Percentiles rank a stretch among this genome's conserved stretches.
These are phyloP conservation scores for Babesia ovis DNA, from an alignment of 169 alveolate species.

Conservation along the genomic window DNA sequence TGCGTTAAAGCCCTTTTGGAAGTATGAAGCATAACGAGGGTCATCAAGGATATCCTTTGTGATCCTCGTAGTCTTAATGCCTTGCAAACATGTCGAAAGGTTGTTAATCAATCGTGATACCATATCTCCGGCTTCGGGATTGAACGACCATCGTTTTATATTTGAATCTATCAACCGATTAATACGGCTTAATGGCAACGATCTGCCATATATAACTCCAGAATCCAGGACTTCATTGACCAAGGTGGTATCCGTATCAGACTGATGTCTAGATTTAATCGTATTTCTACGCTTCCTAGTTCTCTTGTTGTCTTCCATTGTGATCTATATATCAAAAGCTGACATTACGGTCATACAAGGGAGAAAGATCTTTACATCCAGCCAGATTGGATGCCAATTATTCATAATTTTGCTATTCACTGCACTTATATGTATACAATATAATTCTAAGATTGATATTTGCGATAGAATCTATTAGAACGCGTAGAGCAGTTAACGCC, in stretches of 20 bases:
- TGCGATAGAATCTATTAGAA: too few species aligned
- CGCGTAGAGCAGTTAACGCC: too few species aligned
- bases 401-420: too few species aligned
- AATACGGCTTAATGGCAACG: slow-evolving; percentile 25
- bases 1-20: slow-evolving; percentile 8
- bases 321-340: too few species aligned
- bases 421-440: too few species aligned
- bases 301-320: slow-evolving; percentile 10
- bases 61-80: not conserved
- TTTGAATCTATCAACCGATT: slow-evolving; percentile 1
- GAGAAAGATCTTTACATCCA: too few species aligned
- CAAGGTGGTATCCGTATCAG: not conserved
- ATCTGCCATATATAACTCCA: slow-evolving; percentile 23
- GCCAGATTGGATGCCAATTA: too few species aligned
- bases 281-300: slow-evolving; percentile 5
- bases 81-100: not conserved
- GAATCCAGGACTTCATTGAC: slow-evolving; percentile 3
- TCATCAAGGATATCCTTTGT: not conserved
- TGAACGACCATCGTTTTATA: too few species aligned
- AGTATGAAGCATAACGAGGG: not conserved
- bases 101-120: not conserved
- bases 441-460: too few species aligned
- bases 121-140: too few species aligned
- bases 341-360: too few species aligned
- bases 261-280: not conserved